Evolutionary conservation across 2,329 filamentous ascomycete species (phyloP).

Genomic region (Neoarthrinium moseri): DNA sequence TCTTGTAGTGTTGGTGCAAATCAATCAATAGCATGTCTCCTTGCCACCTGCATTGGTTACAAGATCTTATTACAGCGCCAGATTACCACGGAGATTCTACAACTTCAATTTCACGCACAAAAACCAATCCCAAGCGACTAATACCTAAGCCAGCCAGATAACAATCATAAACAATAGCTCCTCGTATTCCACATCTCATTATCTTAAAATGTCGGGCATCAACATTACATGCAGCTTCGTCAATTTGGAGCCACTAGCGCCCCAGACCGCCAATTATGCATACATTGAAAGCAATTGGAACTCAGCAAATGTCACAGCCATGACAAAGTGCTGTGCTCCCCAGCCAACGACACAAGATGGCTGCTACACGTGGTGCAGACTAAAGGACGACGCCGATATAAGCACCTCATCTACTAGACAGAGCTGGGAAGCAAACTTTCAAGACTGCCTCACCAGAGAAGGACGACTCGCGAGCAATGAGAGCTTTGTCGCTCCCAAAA

Average conservation of each 20-base stretch:
- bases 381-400: conserved; percentile 1
- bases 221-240: conserved; percentile 1
- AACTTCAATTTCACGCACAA: not conserved
- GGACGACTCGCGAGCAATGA: conserved; percentile 1
- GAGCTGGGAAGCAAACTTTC: not conserved
- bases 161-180: not conserved
- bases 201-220: not conserved
- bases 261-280: not conserved
- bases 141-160: not conserved
- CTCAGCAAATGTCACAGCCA: conserved; percentile 2
- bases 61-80: not conserved
- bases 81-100: not conserved
- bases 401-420: not conserved
- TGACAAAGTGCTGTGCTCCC: conserved; percentile 3
- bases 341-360: not conserved
- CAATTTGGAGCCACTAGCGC: not conserved
- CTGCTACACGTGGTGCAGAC: conserved; percentile 5
- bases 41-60: not conserved
- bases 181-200: not conserved
- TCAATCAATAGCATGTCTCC: not conserved
- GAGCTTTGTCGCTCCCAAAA: conserved; percentile 2
- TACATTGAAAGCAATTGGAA: conserved; percentile 4
- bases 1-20: no score
- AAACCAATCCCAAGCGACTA: not conserved
- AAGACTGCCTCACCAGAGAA: conserved; percentile 3